Evolutionary conservation across 2,329 filamentous ascomycete genomes (phyloP), one percentile per base, ranked within the genome.

Genomic region (Beauveria brongniartii): DNA sequence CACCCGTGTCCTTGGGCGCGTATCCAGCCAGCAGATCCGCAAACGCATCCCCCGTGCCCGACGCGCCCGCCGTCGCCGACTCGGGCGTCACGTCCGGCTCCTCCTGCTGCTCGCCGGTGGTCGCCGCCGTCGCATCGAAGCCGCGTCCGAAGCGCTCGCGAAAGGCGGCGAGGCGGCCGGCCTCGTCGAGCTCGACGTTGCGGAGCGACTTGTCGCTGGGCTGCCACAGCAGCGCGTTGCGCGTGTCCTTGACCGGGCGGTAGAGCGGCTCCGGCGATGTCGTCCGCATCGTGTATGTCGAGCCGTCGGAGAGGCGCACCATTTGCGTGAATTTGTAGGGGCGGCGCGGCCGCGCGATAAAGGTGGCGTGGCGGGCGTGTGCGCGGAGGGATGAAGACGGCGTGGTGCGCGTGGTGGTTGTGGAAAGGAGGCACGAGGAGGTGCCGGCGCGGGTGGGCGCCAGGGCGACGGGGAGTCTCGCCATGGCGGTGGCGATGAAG

Each of bases 251-350:
- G 63, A 77, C 77, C 62, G 79, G 78, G 62, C 79, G 78, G 76
- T 84, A 82, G 53, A 89, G 73, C 3, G 82, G 80, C 41, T 75
- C 67, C 0, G 91, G 90, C 12, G 85, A 90, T 12, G 90, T 91
- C 26, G 90, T 92, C 71, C 89, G 89, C 70, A 87, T 82, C 54
- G 88, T 86, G 76, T 85, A 97, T 63, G 92, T 89, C 69, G 85
- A 90, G 68, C 94, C 94, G 79, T 99, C 94, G 46, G 89, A 91
- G 65, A 97, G 88, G 59, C 92, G 92, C 67, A 99, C 82, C 63
- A 99, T 84, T 77, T 99, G 94, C n/a, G 93, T 97, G 81, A 97
- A 97, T 67, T 88, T 91, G 81, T 97, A 97, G 47, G 94, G 93
- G 6, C 92, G 86, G 70, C 92, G 89, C n/a, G 92, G 92, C 18